Conservation (phyloP, 2,329 filamentous ascomycete species). For the Drechslerella dactyloides region DNA sequence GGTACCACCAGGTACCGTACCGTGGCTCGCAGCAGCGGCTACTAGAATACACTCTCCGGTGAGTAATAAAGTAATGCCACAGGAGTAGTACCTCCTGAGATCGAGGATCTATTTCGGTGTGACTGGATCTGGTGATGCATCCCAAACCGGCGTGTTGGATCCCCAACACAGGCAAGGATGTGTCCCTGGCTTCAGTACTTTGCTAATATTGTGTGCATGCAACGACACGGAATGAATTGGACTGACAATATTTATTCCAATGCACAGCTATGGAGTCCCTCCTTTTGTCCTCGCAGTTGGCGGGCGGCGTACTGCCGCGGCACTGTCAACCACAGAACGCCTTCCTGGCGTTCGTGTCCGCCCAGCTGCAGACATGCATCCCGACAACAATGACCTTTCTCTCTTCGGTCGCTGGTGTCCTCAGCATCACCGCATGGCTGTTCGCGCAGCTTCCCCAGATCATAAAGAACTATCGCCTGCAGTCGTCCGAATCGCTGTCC, state of each 20-base stretch:
- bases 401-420: constrained; percentile 67
- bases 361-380: constrained; percentile 68
- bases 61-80: too few relatives aligned
- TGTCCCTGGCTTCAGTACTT: neutral
- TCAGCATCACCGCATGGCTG: constrained; percentile 72
- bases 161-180: neutral
- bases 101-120: neutral
- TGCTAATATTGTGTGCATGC: too few relatives aligned
- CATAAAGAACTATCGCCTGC: constrained; percentile 70
- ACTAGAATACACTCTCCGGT: neutral
- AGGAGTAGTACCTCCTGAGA: too few relatives aligned
- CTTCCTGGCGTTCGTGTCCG: constrained; percentile 66
- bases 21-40: neutral
- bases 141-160: constrained; percentile 1
- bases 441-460: constrained; percentile 74
- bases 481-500: constrained; percentile 70
- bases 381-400: constrained; percentile 69
- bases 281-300: constrained; percentile 34
- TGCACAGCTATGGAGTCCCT: constrained; percentile 37
- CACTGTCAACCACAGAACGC: constrained; percentile 68
- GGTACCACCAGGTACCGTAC: neutral
- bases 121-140: constrained; percentile 2
- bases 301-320: constrained; percentile 58
- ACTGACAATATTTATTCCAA: neutral
- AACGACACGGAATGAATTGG: neutral